phyloP scores from a whole-genome alignment of 106 monocot species.

The Ottelia alismoides region DNA sequence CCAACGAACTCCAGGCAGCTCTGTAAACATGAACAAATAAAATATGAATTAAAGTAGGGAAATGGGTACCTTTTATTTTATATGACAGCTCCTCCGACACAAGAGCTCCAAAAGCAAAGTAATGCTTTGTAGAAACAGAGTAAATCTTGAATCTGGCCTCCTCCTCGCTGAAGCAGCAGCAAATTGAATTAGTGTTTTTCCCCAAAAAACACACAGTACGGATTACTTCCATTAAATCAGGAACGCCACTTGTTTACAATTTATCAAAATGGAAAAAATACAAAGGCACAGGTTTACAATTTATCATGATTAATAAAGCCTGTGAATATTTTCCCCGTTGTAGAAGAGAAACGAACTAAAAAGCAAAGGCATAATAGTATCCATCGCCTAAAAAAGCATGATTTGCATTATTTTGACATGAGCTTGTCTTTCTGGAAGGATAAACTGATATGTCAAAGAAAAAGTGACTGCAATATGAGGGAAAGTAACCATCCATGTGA shows the following conservation, averaged over 20 bases:
- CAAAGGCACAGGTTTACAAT: background rate
- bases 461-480: too few species aligned
- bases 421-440: too few species aligned
- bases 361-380: too few species aligned
- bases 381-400: too few species aligned
- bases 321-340: background rate
- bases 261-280: background rate
- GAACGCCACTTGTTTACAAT: too few species aligned
- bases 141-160: constrained; percentile 90
- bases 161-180: constrained; percentile 47
- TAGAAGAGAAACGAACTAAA: too few species aligned
- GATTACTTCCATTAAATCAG: too few species aligned
- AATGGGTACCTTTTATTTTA: constrained; percentile 60
- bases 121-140: constrained; percentile 92
- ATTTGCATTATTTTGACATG: too few species aligned
- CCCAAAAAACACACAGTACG: too few species aligned
- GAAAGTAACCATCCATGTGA: too few species aligned
- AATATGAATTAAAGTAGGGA: background rate
- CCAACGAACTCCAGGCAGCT: constrained; percentile 78
- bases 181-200: background rate
- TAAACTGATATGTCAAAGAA: too few species aligned
- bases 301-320: background rate
- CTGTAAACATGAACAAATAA: constrained; percentile 20
- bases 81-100: constrained; percentile 91
- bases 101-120: constrained; percentile 87